These are phyloP conservation scores for Neonectria ditissima DNA, from an alignment of 2,329 filamentous ascomycete species.

Conservation along the genomic window DNA sequence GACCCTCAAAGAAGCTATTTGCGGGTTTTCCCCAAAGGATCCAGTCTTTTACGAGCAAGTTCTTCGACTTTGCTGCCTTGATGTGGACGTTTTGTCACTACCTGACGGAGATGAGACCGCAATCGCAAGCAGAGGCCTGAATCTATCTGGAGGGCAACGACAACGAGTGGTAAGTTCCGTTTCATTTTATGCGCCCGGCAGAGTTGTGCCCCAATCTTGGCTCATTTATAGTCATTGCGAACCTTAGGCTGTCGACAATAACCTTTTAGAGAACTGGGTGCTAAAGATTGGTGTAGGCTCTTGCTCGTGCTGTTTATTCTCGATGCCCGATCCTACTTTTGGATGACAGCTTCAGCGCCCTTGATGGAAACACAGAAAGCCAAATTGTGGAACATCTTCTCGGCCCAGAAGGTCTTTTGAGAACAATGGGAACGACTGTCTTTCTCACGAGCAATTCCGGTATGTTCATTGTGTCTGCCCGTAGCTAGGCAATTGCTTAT, in stretches of 20 bases:
- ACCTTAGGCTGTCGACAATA: too few species aligned
- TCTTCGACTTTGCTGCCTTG: background rate
- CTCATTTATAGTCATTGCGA: too few species aligned
- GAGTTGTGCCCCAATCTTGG: too few species aligned
- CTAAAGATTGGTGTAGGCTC: background rate
- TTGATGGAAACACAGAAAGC: background rate
- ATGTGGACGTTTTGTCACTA: background rate
- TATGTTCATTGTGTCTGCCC: background rate
- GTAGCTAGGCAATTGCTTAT: background rate
- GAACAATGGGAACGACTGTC: background rate
- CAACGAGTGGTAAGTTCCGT: background rate
- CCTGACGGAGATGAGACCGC: background rate
- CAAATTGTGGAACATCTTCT: background rate
- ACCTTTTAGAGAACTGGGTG: too few species aligned
- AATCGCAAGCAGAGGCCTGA: background rate
- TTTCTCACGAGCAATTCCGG: background rate
- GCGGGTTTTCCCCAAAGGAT: background rate
- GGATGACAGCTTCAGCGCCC: background rate
- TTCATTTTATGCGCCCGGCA: too few species aligned
- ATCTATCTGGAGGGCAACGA: background rate
- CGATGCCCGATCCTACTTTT: background rate
- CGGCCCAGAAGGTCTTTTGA: background rate
- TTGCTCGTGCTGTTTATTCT: background rate
- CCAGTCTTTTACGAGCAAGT: background rate
- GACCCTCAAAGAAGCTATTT: background rate